Percentiles rank a stretch among this genome's conserved stretches.
Conservation (phyloP, 768 basidiomycete genomes). For the Phylloporus arenicola region DNA sequence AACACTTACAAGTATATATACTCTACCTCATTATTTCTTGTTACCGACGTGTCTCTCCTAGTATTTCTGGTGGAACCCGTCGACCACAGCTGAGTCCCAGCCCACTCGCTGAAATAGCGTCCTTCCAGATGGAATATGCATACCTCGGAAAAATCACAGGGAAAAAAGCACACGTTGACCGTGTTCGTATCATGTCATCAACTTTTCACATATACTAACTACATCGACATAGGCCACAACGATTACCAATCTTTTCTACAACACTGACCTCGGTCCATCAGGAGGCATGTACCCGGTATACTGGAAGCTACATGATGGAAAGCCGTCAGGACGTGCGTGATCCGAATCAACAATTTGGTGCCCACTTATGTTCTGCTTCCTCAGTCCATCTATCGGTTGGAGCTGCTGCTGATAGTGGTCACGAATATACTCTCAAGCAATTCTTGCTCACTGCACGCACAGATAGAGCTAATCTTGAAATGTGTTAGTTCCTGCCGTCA, state of each 20-base stretch:
- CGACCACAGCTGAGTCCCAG: slow-evolving; percentile 33
- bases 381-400: slow-evolving; percentile 52
- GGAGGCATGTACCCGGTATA: slow-evolving; percentile 61
- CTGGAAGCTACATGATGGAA: slow-evolving; percentile 49
- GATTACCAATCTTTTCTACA: slow-evolving; percentile 44
- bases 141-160: slow-evolving; percentile 79
- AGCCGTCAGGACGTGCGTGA: slow-evolving; percentile 45
- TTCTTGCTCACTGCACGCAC: slow-evolving; percentile 61
- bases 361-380: slow-evolving; percentile 1
- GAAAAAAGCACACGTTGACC: slow-evolving; percentile 54
- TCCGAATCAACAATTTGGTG: neutral
- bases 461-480: slow-evolving; percentile 54
- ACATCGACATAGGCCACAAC: slow-evolving; percentile 36
- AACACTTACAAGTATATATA: slow-evolving; percentile 53
- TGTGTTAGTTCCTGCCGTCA: slow-evolving; percentile 46
- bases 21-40: neutral
- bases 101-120: slow-evolving; percentile 74
- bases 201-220: neutral
- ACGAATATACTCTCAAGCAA: slow-evolving; percentile 74
- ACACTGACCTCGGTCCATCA: slow-evolving; percentile 39
- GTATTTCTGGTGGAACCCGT: neutral
- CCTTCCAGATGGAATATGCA: slow-evolving; percentile 77
- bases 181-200: slow-evolving; percentile 33
- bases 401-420: slow-evolving; percentile 64
- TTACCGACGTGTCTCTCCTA: neutral